Evolutionary conservation across 2,329 filamentous ascomycete genomes (phyloP).

Genomic region (Blastomyces silverae): DNA sequence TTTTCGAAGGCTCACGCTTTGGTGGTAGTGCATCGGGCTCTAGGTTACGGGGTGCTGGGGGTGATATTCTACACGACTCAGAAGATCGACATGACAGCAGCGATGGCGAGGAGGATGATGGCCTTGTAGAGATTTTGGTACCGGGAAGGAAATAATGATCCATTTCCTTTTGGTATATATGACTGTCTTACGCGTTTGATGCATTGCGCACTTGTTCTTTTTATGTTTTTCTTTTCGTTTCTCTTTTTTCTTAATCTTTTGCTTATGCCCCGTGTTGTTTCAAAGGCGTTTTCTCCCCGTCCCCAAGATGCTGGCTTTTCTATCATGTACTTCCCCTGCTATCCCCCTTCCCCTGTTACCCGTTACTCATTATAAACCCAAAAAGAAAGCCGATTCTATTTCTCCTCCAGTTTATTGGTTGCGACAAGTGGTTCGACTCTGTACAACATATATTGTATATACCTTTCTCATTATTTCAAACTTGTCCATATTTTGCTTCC

Average conservation of each 20-base stretch:
- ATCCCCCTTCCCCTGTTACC: not conserved
- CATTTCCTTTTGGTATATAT: slow-evolving; percentile 6
- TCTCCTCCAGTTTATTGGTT: not conserved
- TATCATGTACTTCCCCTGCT: not conserved
- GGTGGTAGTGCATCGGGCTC: not conserved
- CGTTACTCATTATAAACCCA: not conserved
- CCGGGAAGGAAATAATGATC: slow-evolving; percentile 31
- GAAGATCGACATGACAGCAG: slow-evolving; percentile 41
- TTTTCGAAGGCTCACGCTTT: slow-evolving; percentile 42
- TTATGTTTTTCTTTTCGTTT: not conserved
- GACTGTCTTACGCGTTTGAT: slow-evolving; percentile 1
- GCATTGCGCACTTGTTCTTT: not conserved
- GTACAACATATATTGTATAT: slow-evolving; percentile 11
- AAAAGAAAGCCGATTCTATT: slow-evolving; percentile 4
- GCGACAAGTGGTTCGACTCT: not conserved
- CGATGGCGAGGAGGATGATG: slow-evolving; percentile 38
- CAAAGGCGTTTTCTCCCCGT: not conserved
- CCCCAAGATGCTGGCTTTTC: not conserved
- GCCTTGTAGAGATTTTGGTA: slow-evolving; percentile 42
- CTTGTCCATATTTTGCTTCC: slow-evolving; percentile 6
- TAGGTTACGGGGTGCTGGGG: slow-evolving; percentile 25
- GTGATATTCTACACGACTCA: slow-evolving; percentile 10
- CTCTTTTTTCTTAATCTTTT: not conserved
- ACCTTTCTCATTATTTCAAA: not conserved
- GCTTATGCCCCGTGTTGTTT: not conserved